phyloP scores from a whole-genome alignment of 345 rosid species.

The Syzygium aromaticum region DNA sequence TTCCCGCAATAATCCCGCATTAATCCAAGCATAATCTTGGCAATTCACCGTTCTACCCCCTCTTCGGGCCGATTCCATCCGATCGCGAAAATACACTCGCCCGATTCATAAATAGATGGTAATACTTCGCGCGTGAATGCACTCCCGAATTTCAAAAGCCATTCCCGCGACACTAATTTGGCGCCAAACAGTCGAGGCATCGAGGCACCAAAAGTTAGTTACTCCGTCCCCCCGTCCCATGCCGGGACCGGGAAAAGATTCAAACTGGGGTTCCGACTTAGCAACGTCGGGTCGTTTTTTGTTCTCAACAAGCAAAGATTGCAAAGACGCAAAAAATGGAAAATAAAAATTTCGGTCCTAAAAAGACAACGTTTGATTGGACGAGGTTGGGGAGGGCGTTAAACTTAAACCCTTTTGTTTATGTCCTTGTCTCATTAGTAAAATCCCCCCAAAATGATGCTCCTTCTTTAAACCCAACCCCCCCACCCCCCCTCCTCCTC shows the following conservation, averaged over 20 bases:
- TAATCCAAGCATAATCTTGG: not conserved
- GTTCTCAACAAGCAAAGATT: not conserved
- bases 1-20: not conserved
- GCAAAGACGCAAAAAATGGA: not conserved
- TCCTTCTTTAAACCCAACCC: slow-evolving; percentile 1
- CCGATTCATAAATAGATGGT: not conserved
- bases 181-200: not conserved
- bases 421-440: not conserved
- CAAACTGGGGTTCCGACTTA: not conserved
- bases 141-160: not conserved
- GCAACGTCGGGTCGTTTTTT: not conserved
- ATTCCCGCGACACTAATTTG: not conserved
- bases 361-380: not conserved
- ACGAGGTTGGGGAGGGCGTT: not conserved
- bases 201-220: not conserved
- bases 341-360: not conserved
- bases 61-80: not conserved
- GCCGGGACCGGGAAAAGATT: too few species aligned
- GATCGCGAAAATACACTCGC: too few species aligned
- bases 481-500: not conserved
- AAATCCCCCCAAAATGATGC: not conserved
- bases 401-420: not conserved
- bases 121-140: not conserved
- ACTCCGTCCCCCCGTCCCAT: not conserved
- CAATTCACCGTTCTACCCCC: not conserved